Evolutionary conservation across 768 basidiomycete genomes (phyloP).

Genomic region (Lactarius quietus): DNA sequence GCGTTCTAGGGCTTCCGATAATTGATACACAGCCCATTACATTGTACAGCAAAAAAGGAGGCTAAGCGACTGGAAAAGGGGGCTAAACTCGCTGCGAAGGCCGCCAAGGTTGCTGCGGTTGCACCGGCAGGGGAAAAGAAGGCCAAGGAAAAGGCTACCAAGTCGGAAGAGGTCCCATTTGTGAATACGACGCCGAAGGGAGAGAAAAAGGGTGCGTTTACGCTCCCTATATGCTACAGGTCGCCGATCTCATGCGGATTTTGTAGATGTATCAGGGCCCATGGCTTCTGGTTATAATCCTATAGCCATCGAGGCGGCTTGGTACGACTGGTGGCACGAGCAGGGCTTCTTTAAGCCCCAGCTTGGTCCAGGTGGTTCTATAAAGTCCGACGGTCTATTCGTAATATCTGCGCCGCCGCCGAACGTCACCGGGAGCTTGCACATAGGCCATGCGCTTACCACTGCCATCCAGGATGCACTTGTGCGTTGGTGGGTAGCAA

Average conservation of each 20-base stretch:
- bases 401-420: conserved; percentile 91
- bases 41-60: conserved; percentile 69
- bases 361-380: conserved; percentile 50
- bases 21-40: not conserved
- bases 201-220: conserved; percentile 81
- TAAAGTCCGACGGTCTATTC: conserved; percentile 65
- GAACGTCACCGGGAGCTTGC: conserved; percentile 93
- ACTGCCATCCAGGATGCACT: conserved; percentile 87
- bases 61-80: conserved; percentile 78
- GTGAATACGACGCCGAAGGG: conserved; percentile 88
- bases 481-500: conserved; percentile 69
- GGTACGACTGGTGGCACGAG: conserved; percentile 98
- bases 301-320: conserved; percentile 87
- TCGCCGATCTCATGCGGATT: not conserved
- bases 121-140: conserved; percentile 59
- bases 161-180: conserved; percentile 67
- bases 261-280: conserved; percentile 72
- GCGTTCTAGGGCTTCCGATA: conserved; percentile 8
- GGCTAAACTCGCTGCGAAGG: conserved; percentile 71
- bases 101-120: conserved; percentile 44
- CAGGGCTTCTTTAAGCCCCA: conserved; percentile 89
- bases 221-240: not conserved
- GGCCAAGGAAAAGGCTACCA: conserved; percentile 71
- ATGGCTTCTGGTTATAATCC: conserved; percentile 97
- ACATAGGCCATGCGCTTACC: conserved; percentile 94